Percentiles rank a stretch among this genome's conserved stretches.
phyloP scores from a whole-genome alignment of 768 basidiomycete genomes.

The Tulasnella sp. region DNA sequence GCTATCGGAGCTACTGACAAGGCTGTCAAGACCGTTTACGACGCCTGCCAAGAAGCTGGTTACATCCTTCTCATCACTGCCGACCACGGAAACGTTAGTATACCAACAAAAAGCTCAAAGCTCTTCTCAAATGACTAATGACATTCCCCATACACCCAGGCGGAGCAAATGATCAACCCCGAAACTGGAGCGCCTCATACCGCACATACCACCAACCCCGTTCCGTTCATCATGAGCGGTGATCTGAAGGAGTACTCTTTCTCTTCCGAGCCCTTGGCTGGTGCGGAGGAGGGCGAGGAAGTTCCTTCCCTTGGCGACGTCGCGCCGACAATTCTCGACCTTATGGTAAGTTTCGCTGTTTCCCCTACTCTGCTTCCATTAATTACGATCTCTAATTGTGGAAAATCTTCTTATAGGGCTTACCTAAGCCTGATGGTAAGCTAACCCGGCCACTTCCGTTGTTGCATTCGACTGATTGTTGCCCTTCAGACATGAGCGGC shows the following conservation, averaged over 20 bases:
- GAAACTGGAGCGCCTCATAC: slow-evolving; percentile 82
- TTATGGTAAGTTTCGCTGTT: slow-evolving; percentile 37
- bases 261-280: slow-evolving; percentile 37
- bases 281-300: slow-evolving; percentile 37
- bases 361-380: not conserved
- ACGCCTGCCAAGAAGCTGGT: slow-evolving; percentile 73
- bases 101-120: not conserved
- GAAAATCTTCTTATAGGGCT: slow-evolving; percentile 33
- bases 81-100: slow-evolving; percentile 67
- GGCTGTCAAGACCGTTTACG: slow-evolving; percentile 78
- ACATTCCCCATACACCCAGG: slow-evolving; percentile 21
- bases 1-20: slow-evolving; percentile 82
- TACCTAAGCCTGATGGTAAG: slow-evolving; percentile 59
- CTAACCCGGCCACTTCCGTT: not conserved
- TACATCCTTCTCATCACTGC: slow-evolving; percentile 83
- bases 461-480: not conserved
- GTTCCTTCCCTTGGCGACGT: slow-evolving; percentile 78
- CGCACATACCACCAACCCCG: slow-evolving; percentile 80
- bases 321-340: slow-evolving; percentile 74
- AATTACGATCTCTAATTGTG: not conserved
- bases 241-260: slow-evolving; percentile 46
- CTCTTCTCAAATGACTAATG: not conserved
- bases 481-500: slow-evolving; percentile 43
- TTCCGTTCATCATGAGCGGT: slow-evolving; percentile 83
- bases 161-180: slow-evolving; percentile 83